Evolutionary conservation across 2,329 filamentous ascomycete genomes (phyloP), one percentile per base, ranked within the genome.

Genomic region (Pseudogymnoascus sp.): DNA sequence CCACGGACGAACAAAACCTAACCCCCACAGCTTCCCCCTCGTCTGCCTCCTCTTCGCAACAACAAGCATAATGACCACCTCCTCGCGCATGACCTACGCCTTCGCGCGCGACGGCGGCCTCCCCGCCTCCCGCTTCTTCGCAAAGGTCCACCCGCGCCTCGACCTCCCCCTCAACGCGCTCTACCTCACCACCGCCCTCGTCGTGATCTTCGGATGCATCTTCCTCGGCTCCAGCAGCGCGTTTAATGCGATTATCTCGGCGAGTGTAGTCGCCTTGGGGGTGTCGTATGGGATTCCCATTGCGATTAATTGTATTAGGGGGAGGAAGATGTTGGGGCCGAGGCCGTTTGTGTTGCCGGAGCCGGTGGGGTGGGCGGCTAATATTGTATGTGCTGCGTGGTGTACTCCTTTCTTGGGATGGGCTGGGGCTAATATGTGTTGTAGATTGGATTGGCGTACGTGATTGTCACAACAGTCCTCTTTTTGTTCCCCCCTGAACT

Each of bases 171-270:
- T 91, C 13, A 89, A 90, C 68, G 82, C 87, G 0, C 76, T 91
- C 1, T 78, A 84, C 19, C 77, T 88, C 60, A 88, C 86, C 1
- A 77, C 82, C 0, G 76, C 72, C 4, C 78, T 87, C 59, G 85
- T 89, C 0, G 78, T 89, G 31, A 78, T 90, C 17, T 89, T 90
- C 64, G 87, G 88, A 0, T 80, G 82, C 63, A 85, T 90, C 64
- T 88, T 89, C 73, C 78, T 91, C 1, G 87, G 87, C 0, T 89
- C 87, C 0, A 78, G 75, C 64, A 84, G 82, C 65, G 87, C 87
- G 0, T 90, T 91, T 74, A 89, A 88, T 62, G 87, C 87, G 15
- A 88, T 90, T 68, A 81, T 88, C 4, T 84, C 86, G 0, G 83
- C 87, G 0, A 88, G 86, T 0, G 88, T 92, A 0, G 87, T 91